Evolutionary conservation across 2,329 filamentous ascomycete species (phyloP), one percentile per base, ranked within the genome.

Genomic region (Clarireedia paspali): DNA sequence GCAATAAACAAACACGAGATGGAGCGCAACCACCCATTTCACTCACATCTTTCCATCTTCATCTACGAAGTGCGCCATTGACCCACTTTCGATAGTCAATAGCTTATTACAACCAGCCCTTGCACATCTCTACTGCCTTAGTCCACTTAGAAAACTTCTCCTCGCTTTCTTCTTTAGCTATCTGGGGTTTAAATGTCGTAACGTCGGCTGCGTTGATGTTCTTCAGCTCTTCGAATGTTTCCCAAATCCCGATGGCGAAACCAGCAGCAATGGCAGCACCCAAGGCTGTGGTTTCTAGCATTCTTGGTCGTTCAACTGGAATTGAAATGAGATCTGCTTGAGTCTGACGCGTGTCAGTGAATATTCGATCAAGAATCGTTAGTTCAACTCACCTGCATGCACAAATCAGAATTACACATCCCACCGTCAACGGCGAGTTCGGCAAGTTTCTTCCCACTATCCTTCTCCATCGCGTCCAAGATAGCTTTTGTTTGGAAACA

Each of bases 271-370:
- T 91, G 45, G 88, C 89, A 30, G 89, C 88, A 34, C 88, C 89
- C 3, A 92, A 77, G 0, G 88, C 86, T 3, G 89, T 94, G 2
- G 88, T 91, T 72, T 94, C 89, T 60, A 87, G 83, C 89, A 94
- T 92, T 53, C 81, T 78, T 4, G 89, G 88, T 40, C 89, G 82
- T 69, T 88, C 82, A 60, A 92, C 85, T 45, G 87, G 85, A 62
- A 92, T 91, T 53, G 85, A 83, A 64, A 89, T 89, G 47, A 92
- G 80, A 71, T 92, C 85, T 61, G 88, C 81, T 77, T 94, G 89
- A 5, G 87, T 88, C 80, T 87, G 60, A 50, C 38, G 6, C 24
- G 30, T 20, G 12, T 24, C 6, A 38, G 34, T 12, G 17, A 15
- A 39, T 23, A 53, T 2, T 26, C 23, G 5, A 26, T 38, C 17